Evolutionary conservation across 345 rosid genomes (phyloP).

Genomic region (Brassica napus): Da-Ae NC_063448.1:21196501-21197000

Average conservation of each 20-base stretch:
- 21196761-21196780: constrained; percentile 66
- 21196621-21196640: background rate
- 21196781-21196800: constrained; percentile 83
- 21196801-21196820: constrained; percentile 73
- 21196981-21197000: constrained; percentile 84
- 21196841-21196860: constrained; percentile 70
- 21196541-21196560: constrained; percentile 68
- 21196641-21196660: constrained; percentile 83
- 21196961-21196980: background rate
- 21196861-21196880: constrained; percentile 75
- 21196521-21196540: constrained; percentile 62
- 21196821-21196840: constrained; percentile 65
- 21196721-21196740: constrained; percentile 72
- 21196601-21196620: background rate
- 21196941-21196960: background rate
- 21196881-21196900: constrained; percentile 57
- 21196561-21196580: background rate
- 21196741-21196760: constrained; percentile 83
- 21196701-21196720: constrained; percentile 64
- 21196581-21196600: background rate
- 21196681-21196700: constrained; percentile 78
- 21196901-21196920: background rate
- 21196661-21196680: constrained; percentile 84
- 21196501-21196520: constrained; percentile 99
- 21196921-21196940: background rate